These are phyloP conservation scores for Arthromyces matolae DNA, from an alignment of 768 basidiomycete species.

Conservation along the genomic window DNA sequence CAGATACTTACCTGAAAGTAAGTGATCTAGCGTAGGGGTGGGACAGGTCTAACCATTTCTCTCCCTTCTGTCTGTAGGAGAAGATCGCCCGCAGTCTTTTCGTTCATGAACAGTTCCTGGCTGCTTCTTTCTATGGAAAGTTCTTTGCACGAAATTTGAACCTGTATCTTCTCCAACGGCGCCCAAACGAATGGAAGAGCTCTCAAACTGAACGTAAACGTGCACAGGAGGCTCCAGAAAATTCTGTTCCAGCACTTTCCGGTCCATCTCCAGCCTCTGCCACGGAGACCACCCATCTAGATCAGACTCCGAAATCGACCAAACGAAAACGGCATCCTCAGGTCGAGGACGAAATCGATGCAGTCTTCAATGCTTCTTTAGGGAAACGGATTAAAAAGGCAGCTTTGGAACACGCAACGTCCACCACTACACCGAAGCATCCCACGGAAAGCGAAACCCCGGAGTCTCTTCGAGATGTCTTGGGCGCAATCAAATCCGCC, in stretches of 20 bases:
- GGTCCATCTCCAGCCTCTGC: background rate
- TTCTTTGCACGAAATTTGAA: slow-evolving; percentile 81
- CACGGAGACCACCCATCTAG: background rate
- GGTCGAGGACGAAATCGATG: slow-evolving; percentile 70
- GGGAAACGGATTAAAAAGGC: slow-evolving; percentile 60
- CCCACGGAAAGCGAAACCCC: slow-evolving; percentile 22
- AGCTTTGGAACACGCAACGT: slow-evolving; percentile 30
- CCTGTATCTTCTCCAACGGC: slow-evolving; percentile 70
- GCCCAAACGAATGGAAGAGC: slow-evolving; percentile 82
- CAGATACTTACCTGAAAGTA: slow-evolving; percentile 93
- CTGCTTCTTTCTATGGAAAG: slow-evolving; percentile 80
- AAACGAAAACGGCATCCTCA: slow-evolving; percentile 43
- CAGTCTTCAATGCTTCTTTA: slow-evolving; percentile 55
- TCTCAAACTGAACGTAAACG: slow-evolving; percentile 51
- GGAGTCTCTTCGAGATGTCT: slow-evolving; percentile 42
- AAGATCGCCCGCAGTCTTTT: slow-evolving; percentile 85
- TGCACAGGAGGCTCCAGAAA: slow-evolving; percentile 14
- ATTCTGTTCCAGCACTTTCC: slow-evolving; percentile 1
- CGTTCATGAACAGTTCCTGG: slow-evolving; percentile 64
- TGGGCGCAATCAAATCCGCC: slow-evolving; percentile 58
- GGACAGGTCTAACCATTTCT: background rate
- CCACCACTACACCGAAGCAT: slow-evolving; percentile 2
- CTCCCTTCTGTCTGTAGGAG: slow-evolving; percentile 48
- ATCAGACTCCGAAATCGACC: background rate
- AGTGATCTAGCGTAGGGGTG: slow-evolving; percentile 11